phyloP scores from a whole-genome alignment of 2,329 filamentous ascomycete species.

The Fusarium sp. region DNA sequence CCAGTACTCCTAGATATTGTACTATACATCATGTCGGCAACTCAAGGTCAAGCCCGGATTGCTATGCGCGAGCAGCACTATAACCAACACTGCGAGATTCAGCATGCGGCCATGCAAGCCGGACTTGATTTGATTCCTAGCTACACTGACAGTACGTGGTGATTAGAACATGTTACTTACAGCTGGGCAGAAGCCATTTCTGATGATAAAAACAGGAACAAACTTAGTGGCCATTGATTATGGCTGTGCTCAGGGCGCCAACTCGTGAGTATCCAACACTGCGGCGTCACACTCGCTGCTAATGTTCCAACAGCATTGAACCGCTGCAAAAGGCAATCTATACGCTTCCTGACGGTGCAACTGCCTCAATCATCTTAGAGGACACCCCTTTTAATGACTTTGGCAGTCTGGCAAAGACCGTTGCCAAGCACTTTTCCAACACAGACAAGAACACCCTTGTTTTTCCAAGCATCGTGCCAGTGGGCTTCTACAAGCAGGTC shows the following conservation, averaged over 20 bases:
- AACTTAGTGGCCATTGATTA: not conserved
- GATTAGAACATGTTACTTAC: fast-evolving
- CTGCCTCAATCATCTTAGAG: conserved; percentile 5
- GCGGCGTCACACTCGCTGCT: fast-evolving
- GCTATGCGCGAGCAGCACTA: conserved; percentile 20
- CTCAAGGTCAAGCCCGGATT: not conserved
- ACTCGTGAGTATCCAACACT: not conserved
- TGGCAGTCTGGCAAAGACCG: conserved; percentile 15
- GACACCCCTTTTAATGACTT: conserved; percentile 18
- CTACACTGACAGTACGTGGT: not conserved
- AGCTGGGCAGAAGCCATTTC: fast-evolving
- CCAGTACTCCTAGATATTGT: too few species aligned
- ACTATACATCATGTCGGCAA: not conserved
- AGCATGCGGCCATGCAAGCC: conserved; percentile 2
- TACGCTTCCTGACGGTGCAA: fast-evolving
- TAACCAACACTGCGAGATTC: conserved; percentile 17
- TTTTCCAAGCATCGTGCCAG: conserved; percentile 1
- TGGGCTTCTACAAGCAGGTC: conserved; percentile 14
- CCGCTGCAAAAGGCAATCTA: not conserved
- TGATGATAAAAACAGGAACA: not conserved
- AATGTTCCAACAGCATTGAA: not conserved
- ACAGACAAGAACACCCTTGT: not conserved
- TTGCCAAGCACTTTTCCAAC: not conserved
- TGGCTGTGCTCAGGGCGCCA: conserved; percentile 9
- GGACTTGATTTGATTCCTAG: not conserved